A percentile compares a stretch with the other conserved stretches of the same genome.
Conservation (phyloP, 2,329 filamentous ascomycete species). For the Rutstroemia sydowiana region DNA sequence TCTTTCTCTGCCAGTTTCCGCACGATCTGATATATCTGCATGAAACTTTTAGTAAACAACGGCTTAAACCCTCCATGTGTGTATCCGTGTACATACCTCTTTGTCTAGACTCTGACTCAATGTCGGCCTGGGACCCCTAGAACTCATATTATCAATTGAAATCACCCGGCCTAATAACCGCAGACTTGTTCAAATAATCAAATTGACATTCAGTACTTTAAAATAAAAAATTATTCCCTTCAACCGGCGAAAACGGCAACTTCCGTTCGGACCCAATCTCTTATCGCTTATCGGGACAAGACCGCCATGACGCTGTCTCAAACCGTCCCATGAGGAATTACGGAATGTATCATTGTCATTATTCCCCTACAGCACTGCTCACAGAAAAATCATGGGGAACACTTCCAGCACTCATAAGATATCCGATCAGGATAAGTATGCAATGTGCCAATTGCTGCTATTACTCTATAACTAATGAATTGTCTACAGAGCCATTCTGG, state of each 20-base stretch:
- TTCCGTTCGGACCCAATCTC: neutral
- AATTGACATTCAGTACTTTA: neutral
- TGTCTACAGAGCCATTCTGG: conserved; percentile 75
- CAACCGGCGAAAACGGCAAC: neutral
- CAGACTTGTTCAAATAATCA: neutral
- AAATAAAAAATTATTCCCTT: conserved; percentile 1
- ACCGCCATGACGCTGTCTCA: conserved; percentile 8
- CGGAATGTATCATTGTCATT: neutral
- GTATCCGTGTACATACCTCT: conserved; percentile 42
- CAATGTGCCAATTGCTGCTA: conserved; percentile 7
- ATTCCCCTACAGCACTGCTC: conserved; percentile 11
- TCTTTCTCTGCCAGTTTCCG: conserved; percentile 71
- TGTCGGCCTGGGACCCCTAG: conserved; percentile 37
- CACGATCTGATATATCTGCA: conserved; percentile 67
- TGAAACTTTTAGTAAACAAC: conserved; percentile 10
- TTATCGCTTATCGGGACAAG: conserved; percentile 11
- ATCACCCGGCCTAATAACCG: neutral
- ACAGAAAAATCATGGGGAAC: conserved; percentile 51
- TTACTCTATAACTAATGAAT: conserved; percentile 1
- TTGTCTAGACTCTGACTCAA: conserved; percentile 53
- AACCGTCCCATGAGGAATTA: neutral
- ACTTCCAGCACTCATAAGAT: conserved; percentile 56
- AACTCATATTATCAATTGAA: conserved; percentile 19
- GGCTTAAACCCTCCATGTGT: neutral
- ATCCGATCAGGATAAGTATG: conserved; percentile 79